These are phyloP conservation scores for Hordeum vulgare DNA, from an alignment of 176 grass and related monocot species.

Conservation along the genomic window DNA sequence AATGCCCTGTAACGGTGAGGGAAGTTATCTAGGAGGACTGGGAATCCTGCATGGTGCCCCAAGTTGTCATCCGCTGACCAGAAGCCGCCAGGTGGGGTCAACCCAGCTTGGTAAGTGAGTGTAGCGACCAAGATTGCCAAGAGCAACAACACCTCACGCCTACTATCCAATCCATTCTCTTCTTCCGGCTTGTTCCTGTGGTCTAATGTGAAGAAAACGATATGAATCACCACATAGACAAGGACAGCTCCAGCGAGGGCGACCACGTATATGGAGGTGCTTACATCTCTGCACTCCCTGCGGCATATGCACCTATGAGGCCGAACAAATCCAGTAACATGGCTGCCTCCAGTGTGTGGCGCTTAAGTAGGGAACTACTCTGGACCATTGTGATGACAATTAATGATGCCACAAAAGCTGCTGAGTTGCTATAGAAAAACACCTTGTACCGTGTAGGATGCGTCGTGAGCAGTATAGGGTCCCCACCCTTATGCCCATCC, in stretches of 20 bases:
- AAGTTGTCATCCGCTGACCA: background rate
- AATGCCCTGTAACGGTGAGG: background rate
- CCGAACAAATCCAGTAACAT: conserved; percentile 23
- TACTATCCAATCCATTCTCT: background rate
- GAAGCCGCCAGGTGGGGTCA: conserved; percentile 10
- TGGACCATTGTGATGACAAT: conserved; percentile 6
- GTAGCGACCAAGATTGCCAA: conserved; percentile 18
- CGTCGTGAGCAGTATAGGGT: conserved; percentile 12
- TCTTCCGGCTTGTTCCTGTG: background rate
- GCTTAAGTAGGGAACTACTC: background rate
- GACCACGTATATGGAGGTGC: conserved; percentile 1
- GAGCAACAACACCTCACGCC: conserved; percentile 11
- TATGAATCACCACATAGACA: background rate
- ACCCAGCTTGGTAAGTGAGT: conserved; percentile 36
- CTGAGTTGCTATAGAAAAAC: conserved; percentile 35
- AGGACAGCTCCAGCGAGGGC: conserved; percentile 7
- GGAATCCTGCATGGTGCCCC: background rate
- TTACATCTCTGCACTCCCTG: background rate
- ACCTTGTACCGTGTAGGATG: background rate
- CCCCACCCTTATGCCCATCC: background rate
- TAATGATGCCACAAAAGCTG: conserved; percentile 13
- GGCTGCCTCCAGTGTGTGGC: background rate
- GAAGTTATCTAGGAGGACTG: background rate
- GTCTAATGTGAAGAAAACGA: background rate
- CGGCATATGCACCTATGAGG: conserved; percentile 20